Conservation (phyloP, 208 protist genomes). For the Leishmania guyanensis region DNA sequence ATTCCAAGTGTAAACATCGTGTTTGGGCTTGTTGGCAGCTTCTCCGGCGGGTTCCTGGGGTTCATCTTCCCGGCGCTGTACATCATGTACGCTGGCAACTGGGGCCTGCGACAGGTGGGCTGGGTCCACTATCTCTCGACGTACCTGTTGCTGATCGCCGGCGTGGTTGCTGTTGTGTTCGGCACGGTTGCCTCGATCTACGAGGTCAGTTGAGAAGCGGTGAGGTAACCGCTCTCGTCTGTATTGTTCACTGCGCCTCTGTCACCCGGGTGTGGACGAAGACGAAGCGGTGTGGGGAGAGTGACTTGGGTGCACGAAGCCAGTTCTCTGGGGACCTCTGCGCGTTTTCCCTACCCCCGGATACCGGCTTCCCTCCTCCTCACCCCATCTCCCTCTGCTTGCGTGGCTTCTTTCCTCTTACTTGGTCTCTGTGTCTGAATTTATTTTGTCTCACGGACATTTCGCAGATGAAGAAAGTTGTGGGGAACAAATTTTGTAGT, state of each 20-base stretch:
- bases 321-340: neutral
- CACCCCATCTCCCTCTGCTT: neutral
- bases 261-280: neutral
- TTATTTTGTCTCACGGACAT: neutral
- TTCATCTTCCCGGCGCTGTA: slow-evolving; percentile 89
- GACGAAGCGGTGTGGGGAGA: neutral
- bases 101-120: slow-evolving; percentile 52
- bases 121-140: slow-evolving; percentile 74
- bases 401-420: slow-evolving; percentile 1
- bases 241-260: neutral
- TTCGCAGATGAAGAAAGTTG: neutral
- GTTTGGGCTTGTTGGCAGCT: slow-evolving; percentile 78
- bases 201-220: slow-evolving; percentile 9
- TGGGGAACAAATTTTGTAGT: too few relatives aligned
- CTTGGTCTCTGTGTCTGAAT: neutral
- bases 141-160: slow-evolving; percentile 74
- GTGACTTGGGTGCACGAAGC: neutral
- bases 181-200: slow-evolving; percentile 72
- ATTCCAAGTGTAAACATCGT: slow-evolving; percentile 76
- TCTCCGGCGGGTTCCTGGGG: slow-evolving; percentile 77
- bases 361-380: neutral
- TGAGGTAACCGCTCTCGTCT: neutral
- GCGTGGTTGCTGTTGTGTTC: slow-evolving; percentile 70
- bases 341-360: neutral
- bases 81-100: slow-evolving; percentile 79